Evolutionary conservation across 2,329 filamentous ascomycete genomes (phyloP).

Genomic region (Zymoseptoria pseudotritici): DNA sequence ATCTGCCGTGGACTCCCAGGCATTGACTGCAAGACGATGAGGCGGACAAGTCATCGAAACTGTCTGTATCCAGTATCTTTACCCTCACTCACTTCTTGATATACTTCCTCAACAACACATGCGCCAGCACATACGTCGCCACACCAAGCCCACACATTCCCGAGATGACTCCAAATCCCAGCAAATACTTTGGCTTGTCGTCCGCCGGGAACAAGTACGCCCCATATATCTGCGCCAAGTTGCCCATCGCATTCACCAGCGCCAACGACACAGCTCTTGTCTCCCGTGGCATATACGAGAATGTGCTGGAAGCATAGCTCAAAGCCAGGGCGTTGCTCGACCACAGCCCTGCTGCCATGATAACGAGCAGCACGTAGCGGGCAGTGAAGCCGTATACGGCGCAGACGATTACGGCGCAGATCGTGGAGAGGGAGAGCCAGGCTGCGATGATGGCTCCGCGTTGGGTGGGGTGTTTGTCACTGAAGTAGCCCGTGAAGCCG

Average conservation of each 20-base stretch:
- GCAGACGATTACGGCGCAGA: constrained; percentile 35
- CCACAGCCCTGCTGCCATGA: constrained; percentile 52
- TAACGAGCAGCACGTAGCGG: constrained; percentile 48
- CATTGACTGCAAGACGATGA: neutral
- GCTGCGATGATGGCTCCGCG: constrained; percentile 44
- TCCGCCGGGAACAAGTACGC: constrained; percentile 29
- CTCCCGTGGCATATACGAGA: constrained; percentile 38
- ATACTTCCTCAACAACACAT: constrained; percentile 13
- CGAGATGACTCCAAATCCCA: constrained; percentile 36
- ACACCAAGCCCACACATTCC: constrained; percentile 34
- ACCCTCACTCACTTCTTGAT: neutral
- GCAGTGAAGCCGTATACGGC: constrained; percentile 45
- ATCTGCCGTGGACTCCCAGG: too few species aligned
- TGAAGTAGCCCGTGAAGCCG: constrained; percentile 40
- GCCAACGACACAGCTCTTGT: constrained; percentile 26
- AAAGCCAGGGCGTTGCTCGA: constrained; percentile 46
- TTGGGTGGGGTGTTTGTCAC: constrained; percentile 40
- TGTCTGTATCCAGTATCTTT: neutral
- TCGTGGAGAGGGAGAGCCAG: constrained; percentile 40
- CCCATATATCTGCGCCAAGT: constrained; percentile 30
- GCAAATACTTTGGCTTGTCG: constrained; percentile 28
- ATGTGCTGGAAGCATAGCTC: constrained; percentile 46
- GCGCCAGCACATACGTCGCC: constrained; percentile 18
- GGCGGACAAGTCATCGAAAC: neutral
- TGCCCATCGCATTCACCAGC: constrained; percentile 28